Base-by-base conservation (phyloP, 2,329 filamentous ascomycete genomes). In the Fusarium sp. region DNA sequence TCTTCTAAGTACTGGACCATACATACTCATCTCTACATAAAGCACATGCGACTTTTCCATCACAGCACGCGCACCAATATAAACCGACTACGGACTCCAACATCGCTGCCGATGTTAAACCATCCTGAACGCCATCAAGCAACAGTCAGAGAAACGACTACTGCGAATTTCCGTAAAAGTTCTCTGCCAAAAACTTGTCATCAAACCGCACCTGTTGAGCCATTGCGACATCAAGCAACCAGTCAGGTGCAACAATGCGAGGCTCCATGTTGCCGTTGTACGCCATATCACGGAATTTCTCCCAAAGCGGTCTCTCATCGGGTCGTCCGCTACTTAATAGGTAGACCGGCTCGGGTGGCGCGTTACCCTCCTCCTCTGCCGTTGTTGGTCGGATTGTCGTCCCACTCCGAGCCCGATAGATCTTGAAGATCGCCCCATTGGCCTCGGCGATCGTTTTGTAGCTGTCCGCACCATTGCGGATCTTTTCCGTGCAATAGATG, bases 191-290 rank as follows among this genome's bases (percentile, higher is more conserved):
- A 79, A 94, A 94, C 75, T 87, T 88, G 45, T 91, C 84, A 64
- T 91, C 86, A 82, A 90, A 92, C n/a, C 86, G 86, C 72, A 96
- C 85, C 82, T 94, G 88, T 83, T 99, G 96, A 77, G 90, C 91
- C 93, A 99, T 96, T 9, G 94, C 94, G 68, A 95, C 91, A 79
- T 95, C 92, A 65, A 99, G 85, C 77, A 99, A 82, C 96, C 96
- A 99, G 80, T 99, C 95, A 6, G 93, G 90, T 53, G 89, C 89
- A 30, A 98, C 94, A 45, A 99, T 91, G 60, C 93, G 88, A 6
- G 95, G 92, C 74, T 91, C 88, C 88, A 96, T 95, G 79, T 94
- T 92, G 50, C 93, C 92, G 75, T 91, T 92, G 71, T 87, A 85
- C 5, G 94, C 95, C 89, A 97, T 91, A 58, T 93, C 90, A 63